Percentiles rank a stretch among this genome's conserved stretches.
Conservation (phyloP, 805 yeast genomes). For the Yarrowia bubula region DNA sequence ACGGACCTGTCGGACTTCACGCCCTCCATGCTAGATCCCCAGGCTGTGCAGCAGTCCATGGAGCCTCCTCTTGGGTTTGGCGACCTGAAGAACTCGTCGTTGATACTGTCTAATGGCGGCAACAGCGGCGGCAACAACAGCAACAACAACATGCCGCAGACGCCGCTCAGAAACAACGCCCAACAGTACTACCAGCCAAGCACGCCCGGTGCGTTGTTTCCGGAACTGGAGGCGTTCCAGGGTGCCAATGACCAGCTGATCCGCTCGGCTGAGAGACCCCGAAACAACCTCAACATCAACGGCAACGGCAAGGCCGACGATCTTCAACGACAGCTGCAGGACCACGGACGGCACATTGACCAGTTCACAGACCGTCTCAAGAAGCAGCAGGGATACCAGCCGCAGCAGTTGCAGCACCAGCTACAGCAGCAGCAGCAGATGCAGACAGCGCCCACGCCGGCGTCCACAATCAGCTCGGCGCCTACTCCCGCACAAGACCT, state of each 20-base stretch:
- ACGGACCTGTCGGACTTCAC: conserved; percentile 14
- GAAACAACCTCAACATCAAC: conserved; percentile 24
- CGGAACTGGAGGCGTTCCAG: conserved; percentile 29
- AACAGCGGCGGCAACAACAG: neutral
- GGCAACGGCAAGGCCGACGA: conserved; percentile 19
- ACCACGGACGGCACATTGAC: conserved; percentile 23
- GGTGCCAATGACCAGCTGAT: conserved; percentile 27
- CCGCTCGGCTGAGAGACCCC: conserved; percentile 17
- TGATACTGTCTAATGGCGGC: conserved; percentile 1
- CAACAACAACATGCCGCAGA: conserved; percentile 1
- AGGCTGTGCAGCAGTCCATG: conserved; percentile 23
- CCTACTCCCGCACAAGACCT: conserved; percentile 13
- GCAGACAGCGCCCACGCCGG: conserved; percentile 18
- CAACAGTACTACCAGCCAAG: conserved; percentile 16
- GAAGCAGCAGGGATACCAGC: conserved; percentile 23
- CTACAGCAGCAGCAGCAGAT: neutral
- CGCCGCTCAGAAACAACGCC: conserved; percentile 6
- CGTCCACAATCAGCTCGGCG: conserved; percentile 1
- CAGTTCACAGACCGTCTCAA: conserved; percentile 19
- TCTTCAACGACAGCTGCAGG: conserved; percentile 22
- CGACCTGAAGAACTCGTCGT: conserved; percentile 11
- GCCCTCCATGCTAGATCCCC: conserved; percentile 24
- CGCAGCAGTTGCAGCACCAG: neutral
- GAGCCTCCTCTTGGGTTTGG: conserved; percentile 3
- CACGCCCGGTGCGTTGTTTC: conserved; percentile 29